These are phyloP conservation scores for Paulownia fortunei DNA, from an alignment of 257 asterid genomes.

Conservation along the genomic window DNA sequence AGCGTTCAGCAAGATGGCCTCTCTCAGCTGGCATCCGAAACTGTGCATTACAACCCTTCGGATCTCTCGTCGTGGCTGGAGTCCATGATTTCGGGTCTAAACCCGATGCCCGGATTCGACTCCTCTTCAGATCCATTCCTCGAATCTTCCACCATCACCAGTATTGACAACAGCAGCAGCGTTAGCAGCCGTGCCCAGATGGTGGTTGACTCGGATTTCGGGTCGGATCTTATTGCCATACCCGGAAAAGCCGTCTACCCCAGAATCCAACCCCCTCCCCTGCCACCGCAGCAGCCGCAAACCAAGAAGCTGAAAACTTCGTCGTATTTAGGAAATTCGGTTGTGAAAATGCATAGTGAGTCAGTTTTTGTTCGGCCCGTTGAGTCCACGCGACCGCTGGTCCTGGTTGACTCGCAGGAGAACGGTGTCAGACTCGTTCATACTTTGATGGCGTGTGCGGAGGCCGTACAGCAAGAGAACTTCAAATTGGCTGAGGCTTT, in stretches of 20 bases:
- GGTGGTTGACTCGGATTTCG: slow-evolving; percentile 50
- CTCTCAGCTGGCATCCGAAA: slow-evolving; percentile 54
- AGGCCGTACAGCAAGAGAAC: slow-evolving; percentile 62
- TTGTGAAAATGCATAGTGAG: slow-evolving; percentile 20
- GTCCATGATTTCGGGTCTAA: slow-evolving; percentile 62
- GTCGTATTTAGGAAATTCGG: slow-evolving; percentile 7
- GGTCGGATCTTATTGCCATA: slow-evolving; percentile 70
- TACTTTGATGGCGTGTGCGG: slow-evolving; percentile 76
- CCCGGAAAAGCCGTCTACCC: slow-evolving; percentile 68
- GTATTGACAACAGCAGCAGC: slow-evolving; percentile 19
- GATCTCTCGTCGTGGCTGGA: slow-evolving; percentile 74
- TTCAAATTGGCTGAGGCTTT: slow-evolving; percentile 61
- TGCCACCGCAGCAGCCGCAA: slow-evolving; percentile 39
- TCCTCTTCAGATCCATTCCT: slow-evolving; percentile 36
- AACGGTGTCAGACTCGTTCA: slow-evolving; percentile 73
- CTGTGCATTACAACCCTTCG: slow-evolving; percentile 72
- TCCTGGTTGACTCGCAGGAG: slow-evolving; percentile 67
- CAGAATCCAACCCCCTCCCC: slow-evolving; percentile 17
- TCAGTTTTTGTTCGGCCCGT: slow-evolving; percentile 27
- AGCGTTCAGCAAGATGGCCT: slow-evolving; percentile 45
- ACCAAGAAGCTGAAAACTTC: slow-evolving; percentile 48
- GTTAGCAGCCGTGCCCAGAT: slow-evolving; percentile 18
- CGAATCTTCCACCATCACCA: slow-evolving; percentile 26
- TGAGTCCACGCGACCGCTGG: slow-evolving; percentile 49
- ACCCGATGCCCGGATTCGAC: slow-evolving; percentile 44